These are phyloP conservation scores for Arabis hirsuta DNA, from an alignment of 345 rosid species.

Conservation along the genomic window DNA sequence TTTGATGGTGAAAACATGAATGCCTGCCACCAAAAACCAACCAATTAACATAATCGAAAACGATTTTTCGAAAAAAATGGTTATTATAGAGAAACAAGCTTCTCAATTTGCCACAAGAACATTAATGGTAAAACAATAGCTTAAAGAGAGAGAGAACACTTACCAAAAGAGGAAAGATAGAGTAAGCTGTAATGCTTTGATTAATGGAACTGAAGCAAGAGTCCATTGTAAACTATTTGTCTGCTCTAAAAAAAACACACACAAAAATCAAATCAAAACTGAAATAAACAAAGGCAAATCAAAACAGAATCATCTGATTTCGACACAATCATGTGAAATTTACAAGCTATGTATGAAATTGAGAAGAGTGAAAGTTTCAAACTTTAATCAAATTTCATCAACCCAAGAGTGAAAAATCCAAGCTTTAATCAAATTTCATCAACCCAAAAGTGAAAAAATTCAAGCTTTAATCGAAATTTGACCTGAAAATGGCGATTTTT, in stretches of 20 bases:
- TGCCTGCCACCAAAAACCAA: conserved; percentile 57
- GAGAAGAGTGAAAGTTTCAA: conserved; percentile 15
- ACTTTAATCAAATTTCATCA: background rate
- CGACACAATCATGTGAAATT: background rate
- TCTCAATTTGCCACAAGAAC: background rate
- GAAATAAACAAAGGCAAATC: background rate
- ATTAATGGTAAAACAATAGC: conserved; percentile 16
- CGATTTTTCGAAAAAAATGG: background rate
- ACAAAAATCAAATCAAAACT: conserved; percentile 2
- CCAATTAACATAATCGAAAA: background rate
- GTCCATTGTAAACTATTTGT: conserved; percentile 82
- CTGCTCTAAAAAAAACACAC: conserved; percentile 52
- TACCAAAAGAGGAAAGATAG: conserved; percentile 95
- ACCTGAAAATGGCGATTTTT: conserved; percentile 83
- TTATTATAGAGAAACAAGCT: background rate
- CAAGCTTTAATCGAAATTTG: conserved; percentile 3
- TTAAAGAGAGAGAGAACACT: conserved; percentile 20
- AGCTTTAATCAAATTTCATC: background rate
- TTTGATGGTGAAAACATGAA: conserved; percentile 79
- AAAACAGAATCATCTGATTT: conserved; percentile 14
- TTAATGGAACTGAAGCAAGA: conserved; percentile 78
- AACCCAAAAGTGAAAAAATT: conserved; percentile 28
- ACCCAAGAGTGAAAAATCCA: conserved; percentile 26
- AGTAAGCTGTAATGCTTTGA: conserved; percentile 85
- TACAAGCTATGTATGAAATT: background rate